These are phyloP conservation scores for Penicillium griseofulvum DNA, from an alignment of 2,329 filamentous ascomycete species.

Conservation along the genomic window DNA sequence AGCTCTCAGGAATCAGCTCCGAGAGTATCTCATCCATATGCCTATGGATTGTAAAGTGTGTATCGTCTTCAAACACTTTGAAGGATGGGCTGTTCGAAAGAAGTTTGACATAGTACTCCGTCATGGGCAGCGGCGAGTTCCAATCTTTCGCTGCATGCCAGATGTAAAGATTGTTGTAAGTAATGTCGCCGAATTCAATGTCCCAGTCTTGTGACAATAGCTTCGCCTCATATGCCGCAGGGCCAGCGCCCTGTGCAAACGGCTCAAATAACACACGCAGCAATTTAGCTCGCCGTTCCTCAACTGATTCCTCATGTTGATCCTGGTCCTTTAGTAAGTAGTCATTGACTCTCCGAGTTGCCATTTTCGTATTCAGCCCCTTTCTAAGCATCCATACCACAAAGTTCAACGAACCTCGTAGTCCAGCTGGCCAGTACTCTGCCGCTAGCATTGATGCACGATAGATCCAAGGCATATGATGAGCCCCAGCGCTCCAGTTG, in stretches of 20 bases:
- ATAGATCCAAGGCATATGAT: slow-evolving; percentile 29
- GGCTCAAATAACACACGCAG: slow-evolving; percentile 22
- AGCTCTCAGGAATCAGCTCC: slow-evolving; percentile 2
- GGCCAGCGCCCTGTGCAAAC: slow-evolving; percentile 27
- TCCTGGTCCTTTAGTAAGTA: slow-evolving; percentile 19
- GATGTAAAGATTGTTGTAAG: slow-evolving; percentile 25
- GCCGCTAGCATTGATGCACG: slow-evolving; percentile 20
- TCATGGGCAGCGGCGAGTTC: slow-evolving; percentile 32
- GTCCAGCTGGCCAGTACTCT: slow-evolving; percentile 22
- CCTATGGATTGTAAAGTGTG: slow-evolving; percentile 8
- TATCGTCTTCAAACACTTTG: slow-evolving; percentile 34
- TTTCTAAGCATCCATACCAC: slow-evolving; percentile 21
- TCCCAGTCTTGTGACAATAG: slow-evolving; percentile 31
- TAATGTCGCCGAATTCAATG: slow-evolving; percentile 27
- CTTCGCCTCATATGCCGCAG: slow-evolving; percentile 26
- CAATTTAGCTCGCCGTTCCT: slow-evolving; percentile 14
- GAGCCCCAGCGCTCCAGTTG: slow-evolving; percentile 35
- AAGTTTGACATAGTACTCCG: slow-evolving; percentile 38
- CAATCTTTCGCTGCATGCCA: slow-evolving; percentile 31
- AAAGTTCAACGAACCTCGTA: slow-evolving; percentile 16
- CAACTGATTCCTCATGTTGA: background rate
- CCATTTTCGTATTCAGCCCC: slow-evolving; percentile 15
- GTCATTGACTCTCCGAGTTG: slow-evolving; percentile 22
- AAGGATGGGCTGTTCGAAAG: slow-evolving; percentile 34
- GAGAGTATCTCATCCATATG: slow-evolving; percentile 7